Percentiles rank a stretch among this genome's conserved stretches.
Evolutionary conservation across 495 filamentous ascomycete species (phyloP).

Genomic region (Penicillium herquei): DNA sequence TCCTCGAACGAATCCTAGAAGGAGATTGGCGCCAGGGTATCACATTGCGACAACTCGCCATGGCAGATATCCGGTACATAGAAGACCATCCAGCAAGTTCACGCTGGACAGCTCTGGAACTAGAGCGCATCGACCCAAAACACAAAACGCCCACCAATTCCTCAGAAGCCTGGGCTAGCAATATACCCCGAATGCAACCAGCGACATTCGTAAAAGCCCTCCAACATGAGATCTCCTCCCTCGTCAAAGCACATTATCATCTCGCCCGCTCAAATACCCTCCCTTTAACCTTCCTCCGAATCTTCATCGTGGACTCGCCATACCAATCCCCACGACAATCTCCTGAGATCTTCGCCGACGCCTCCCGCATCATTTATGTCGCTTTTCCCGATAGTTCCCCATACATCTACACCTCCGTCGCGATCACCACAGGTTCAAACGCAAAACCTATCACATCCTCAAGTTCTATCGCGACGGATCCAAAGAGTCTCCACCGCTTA

Average conservation of each 20-base stretch:
- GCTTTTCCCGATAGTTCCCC: conserved; percentile 78
- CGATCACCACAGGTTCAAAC: conserved; percentile 25
- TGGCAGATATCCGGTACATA: conserved; percentile 75
- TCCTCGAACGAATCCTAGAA: conserved; percentile 72
- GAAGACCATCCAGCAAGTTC: conserved; percentile 69
- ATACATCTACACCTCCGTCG: conserved; percentile 68
- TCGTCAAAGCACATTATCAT: conserved; percentile 79
- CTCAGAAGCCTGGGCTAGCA: conserved; percentile 40
- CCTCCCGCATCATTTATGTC: conserved; percentile 67
- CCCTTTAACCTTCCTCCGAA: conserved; percentile 68
- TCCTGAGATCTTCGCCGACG: conserved; percentile 43
- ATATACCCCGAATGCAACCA: conserved; percentile 71
- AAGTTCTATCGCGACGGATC: conserved; percentile 46
- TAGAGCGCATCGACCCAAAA: conserved; percentile 38
- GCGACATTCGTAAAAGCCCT: conserved; percentile 70
- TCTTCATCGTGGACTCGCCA: conserved; percentile 71
- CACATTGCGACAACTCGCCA: conserved; percentile 73
- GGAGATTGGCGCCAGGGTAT: conserved; percentile 82
- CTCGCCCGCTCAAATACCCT: conserved; percentile 61
- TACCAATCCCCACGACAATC: conserved; percentile 55
- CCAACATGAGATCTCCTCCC: conserved; percentile 66
- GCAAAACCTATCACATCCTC: conserved; percentile 23
- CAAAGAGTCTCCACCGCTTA: conserved; percentile 63
- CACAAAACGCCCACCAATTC: neutral
- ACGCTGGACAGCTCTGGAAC: conserved; percentile 72